Evolutionary conservation across 257 asterid genomes (phyloP), one percentile per base, ranked within the genome.

Genomic region (Nicotiana paniculata): DNA sequence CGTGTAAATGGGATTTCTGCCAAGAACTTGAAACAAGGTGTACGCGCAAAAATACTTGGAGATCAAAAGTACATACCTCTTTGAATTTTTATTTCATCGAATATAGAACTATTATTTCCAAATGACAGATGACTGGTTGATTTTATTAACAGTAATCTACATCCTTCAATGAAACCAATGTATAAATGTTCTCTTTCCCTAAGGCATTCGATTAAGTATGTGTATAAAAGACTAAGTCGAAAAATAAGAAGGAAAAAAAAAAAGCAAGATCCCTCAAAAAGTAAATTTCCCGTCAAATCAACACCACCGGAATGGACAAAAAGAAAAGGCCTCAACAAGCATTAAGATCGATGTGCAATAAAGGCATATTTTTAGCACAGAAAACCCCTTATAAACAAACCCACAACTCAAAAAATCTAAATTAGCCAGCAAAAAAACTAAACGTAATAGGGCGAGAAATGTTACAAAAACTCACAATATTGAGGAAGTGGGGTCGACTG

Each of bases 401-500:
- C 70, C 72, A 66, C 24, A 15, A 70, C 35, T 70, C 37, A 43
- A 43, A 43, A 43, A 70, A 43, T 11, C 35, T 5, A 70, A 43
- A 43, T 70, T 18, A 58, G 64, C 64, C 28, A 18, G 30, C 64
- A 9, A n/a, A 26, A 58, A 9, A 43, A 8, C 10, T 43, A 43
- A 43, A 43, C 12, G 51, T 9, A 43, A 43, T 3, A 9, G 51
- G 48, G 51, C 51, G 51, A 43, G 51, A 43, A 43, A 43, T 43
- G 51, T 9, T 9, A 43, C 51, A 43, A 43, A 43, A 77, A 76
- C 85, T 86, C 43, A 91, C 89, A 3, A 76, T 64, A 70, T 80
- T 70, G 88, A 76, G 80, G 79, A 89, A 86, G 70, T 63, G 81
- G 46, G 84, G 79, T 37, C 85, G 88, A 85, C 78, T 83, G 63